Evolutionary conservation across 2,329 filamentous ascomycete species (phyloP).

Genomic region (Diplocarpon rosae): DNA sequence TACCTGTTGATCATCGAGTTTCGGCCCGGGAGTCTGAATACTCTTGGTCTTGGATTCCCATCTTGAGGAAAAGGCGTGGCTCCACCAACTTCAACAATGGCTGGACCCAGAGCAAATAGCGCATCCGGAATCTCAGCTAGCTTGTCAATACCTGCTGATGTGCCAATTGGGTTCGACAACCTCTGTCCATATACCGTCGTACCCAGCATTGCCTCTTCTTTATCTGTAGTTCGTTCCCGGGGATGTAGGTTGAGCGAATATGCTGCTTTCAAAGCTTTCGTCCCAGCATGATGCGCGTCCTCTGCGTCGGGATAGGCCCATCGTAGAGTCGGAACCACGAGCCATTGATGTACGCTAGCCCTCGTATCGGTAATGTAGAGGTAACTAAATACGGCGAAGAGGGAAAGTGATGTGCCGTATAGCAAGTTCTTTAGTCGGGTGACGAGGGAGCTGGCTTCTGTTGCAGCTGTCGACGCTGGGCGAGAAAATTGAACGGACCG

Average conservation of each 20-base stretch:
- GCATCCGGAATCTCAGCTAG: constrained; percentile 78
- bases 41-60: constrained; percentile 78
- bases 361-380: constrained; percentile 67
- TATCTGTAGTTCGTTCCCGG: constrained; percentile 50
- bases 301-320: constrained; percentile 65
- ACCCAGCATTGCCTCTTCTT: constrained; percentile 29
- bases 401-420: constrained; percentile 41
- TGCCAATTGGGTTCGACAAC: constrained; percentile 79
- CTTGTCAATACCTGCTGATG: constrained; percentile 94
- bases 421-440: constrained; percentile 38
- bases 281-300: constrained; percentile 80
- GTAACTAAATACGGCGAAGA: constrained; percentile 40
- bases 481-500: constrained; percentile 8
- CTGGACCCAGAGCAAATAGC: constrained; percentile 74
- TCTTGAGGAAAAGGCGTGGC: constrained; percentile 78
- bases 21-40: constrained; percentile 75
- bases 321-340: constrained; percentile 56
- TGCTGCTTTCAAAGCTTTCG: constrained; percentile 57
- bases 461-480: constrained; percentile 16
- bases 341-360: constrained; percentile 56
- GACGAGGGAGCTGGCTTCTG: constrained; percentile 27
- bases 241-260: constrained; percentile 69
- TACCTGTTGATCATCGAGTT: constrained; percentile 92
- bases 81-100: constrained; percentile 85
- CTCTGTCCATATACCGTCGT: constrained; percentile 61